These are phyloP conservation scores for Exserohilum rostratum DNA, from an alignment of 2,329 filamentous ascomycete species.

Conservation along the genomic window DNA sequence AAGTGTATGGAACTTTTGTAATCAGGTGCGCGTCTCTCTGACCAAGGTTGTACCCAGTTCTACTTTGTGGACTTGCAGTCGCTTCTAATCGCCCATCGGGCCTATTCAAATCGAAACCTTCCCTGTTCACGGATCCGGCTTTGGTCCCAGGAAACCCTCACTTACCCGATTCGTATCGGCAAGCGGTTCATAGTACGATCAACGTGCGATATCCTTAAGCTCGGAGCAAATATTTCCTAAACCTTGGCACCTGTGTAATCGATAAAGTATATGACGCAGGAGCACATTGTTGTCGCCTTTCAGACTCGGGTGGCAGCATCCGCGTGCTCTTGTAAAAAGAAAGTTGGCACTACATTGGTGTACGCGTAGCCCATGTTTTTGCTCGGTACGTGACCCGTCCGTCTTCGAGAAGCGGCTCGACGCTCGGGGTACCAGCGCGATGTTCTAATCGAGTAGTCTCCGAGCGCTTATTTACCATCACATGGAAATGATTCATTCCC, in stretches of 20 bases:
- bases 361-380: background rate
- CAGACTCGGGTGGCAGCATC: background rate
- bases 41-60: slow-evolving; percentile 8
- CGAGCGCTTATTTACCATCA: slow-evolving; percentile 1
- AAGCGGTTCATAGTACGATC: slow-evolving; percentile 10
- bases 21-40: background rate
- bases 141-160: slow-evolving; percentile 1
- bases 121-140: background rate
- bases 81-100: slow-evolving; percentile 2
- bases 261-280: slow-evolving; percentile 8
- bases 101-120: slow-evolving; percentile 12
- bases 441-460: background rate
- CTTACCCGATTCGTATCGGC: slow-evolving; percentile 12
- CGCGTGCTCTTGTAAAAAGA: background rate
- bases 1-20: slow-evolving; percentile 5
- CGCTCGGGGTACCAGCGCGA: background rate
- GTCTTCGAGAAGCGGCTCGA: background rate
- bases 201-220: background rate
- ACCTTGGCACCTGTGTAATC: slow-evolving; percentile 3
- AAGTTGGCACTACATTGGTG: background rate
- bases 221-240: slow-evolving; percentile 4
- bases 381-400: background rate
- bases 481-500: background rate
- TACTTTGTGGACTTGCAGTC: background rate
- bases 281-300: background rate